Evolutionary conservation across 495 filamentous ascomycete species (phyloP).

Genomic region (Stereocaulon alpinum): DNA sequence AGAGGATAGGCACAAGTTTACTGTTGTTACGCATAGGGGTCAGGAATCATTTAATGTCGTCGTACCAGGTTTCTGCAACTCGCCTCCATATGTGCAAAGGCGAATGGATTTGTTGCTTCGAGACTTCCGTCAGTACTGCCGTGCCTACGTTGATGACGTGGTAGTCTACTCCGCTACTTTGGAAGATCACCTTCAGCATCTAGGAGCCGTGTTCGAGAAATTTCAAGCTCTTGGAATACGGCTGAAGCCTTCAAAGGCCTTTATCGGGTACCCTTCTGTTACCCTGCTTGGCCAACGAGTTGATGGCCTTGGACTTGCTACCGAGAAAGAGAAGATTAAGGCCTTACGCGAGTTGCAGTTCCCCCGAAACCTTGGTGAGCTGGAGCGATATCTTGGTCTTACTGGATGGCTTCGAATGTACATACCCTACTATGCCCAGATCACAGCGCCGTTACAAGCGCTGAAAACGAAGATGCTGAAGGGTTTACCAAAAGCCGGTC

Average conservation of each 20-base stretch:
- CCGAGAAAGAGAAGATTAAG: no score
- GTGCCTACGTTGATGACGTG: not conserved
- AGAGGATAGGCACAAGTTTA: not conserved
- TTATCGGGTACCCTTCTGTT: not conserved
- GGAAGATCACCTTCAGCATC: not conserved
- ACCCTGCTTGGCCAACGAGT: not conserved
- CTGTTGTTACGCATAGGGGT: not conserved
- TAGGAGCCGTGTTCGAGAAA: not conserved
- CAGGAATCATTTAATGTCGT: not conserved
- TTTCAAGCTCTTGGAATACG: not conserved
- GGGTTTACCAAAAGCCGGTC: no score
- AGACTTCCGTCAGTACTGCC: not conserved
- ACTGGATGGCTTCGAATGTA: no score
- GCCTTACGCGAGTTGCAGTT: no score
- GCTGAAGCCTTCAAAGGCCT: not conserved
- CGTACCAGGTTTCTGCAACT: not conserved
- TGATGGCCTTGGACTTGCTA: no score
- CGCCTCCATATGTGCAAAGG: not conserved
- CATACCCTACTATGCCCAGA: no score
- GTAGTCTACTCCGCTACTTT: not conserved
- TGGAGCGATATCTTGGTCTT: no score
- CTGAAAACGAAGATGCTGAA: no score
- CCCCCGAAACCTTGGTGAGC: no score
- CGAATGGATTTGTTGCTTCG: not conserved
- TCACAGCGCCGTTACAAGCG: no score